These are phyloP conservation scores for Fusarium sp. DNA, from an alignment of 2,329 filamentous ascomycete genomes.

Conservation along the genomic window DNA sequence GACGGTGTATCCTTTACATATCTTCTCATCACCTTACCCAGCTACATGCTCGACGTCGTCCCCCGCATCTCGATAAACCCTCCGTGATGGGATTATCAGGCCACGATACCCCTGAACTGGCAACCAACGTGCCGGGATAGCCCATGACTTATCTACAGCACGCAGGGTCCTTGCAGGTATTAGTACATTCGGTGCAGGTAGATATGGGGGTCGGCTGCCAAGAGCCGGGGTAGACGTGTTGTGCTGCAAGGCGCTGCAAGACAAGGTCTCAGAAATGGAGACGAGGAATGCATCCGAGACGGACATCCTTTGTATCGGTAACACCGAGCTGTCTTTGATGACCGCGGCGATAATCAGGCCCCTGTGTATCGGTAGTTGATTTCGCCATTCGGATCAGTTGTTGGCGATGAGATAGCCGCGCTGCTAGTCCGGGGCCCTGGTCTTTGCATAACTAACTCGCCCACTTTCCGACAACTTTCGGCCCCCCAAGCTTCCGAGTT, in stretches of 20 bases:
- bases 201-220: background rate
- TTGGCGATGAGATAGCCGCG: background rate
- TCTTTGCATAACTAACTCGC: background rate
- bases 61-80: background rate
- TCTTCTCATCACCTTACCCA: background rate
- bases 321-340: background rate
- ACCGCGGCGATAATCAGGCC: background rate
- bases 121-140: background rate
- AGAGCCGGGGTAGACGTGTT: background rate
- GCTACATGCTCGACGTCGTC: background rate
- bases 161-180: background rate
- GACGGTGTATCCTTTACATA: too few relatives aligned
- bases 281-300: background rate
- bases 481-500: background rate
- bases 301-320: background rate
- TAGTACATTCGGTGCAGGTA: background rate
- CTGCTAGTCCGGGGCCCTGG: background rate
- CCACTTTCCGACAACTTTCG: background rate
- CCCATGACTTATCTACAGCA: background rate
- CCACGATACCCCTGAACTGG: background rate
- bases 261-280: background rate
- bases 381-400: background rate
- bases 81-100: background rate
- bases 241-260: too few relatives aligned
- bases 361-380: slow-evolving; percentile 4